Conservation (phyloP, 371 early-diverging fungal genomes). For the Mucor plumbeus region DNA sequence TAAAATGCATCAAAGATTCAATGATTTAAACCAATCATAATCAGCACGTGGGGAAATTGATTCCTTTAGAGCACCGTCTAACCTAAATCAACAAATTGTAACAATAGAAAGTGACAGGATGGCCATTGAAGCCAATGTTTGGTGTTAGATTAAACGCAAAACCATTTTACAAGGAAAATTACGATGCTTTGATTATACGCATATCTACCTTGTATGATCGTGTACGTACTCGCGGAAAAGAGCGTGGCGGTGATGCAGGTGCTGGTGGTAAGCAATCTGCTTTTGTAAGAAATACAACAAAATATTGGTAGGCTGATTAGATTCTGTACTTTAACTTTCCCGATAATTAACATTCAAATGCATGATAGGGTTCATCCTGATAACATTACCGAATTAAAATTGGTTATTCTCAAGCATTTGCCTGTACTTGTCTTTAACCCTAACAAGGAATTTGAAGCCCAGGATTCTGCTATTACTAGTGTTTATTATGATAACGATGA, state of each 20-base stretch:
- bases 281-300: constrained; percentile 91
- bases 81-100: not conserved
- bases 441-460: constrained; percentile 72
- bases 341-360: not conserved
- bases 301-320: constrained; percentile 83
- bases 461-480: constrained; percentile 94
- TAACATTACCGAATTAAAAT: constrained; percentile 97
- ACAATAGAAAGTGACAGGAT: constrained; percentile 82
- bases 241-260: constrained; percentile 57
- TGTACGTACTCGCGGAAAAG: constrained; percentile 83
- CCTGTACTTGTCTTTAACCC: constrained; percentile 96
- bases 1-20: constrained; percentile 1
- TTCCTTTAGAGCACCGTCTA: not conserved
- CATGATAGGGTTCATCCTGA: constrained; percentile 92
- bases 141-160: constrained; percentile 84
- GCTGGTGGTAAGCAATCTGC: constrained; percentile 63
- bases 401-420: constrained; percentile 92
- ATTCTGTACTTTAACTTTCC: not conserved
- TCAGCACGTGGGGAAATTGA: constrained; percentile 26
- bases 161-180: constrained; percentile 91
- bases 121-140: constrained; percentile 88
- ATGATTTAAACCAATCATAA: constrained; percentile 33
- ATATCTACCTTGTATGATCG: constrained; percentile 92
- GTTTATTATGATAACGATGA: constrained; percentile 98
- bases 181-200: constrained; percentile 88